These are phyloP conservation scores for Sugiyamaella qingdaonensis DNA, from an alignment of 805 yeast genomes.

Conservation along the genomic window DNA sequence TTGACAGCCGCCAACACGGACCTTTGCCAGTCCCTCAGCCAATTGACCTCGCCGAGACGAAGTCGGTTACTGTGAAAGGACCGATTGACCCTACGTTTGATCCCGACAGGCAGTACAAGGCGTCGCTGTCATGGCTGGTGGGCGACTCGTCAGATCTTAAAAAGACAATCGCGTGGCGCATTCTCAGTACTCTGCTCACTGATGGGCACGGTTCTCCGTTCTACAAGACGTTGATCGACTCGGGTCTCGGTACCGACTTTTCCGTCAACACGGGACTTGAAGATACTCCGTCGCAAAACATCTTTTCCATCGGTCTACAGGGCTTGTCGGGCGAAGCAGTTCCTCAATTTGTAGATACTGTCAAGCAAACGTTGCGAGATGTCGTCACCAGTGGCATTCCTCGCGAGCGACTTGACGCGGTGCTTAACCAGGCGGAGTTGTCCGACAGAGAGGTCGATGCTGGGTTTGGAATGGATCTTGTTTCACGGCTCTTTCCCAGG, in stretches of 20 bases:
- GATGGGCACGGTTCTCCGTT: slow-evolving; percentile 93
- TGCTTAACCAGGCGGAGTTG: slow-evolving; percentile 83
- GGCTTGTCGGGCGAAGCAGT: slow-evolving; percentile 56
- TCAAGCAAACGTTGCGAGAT: slow-evolving; percentile 45
- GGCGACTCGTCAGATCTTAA: slow-evolving; percentile 68
- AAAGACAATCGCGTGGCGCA: slow-evolving; percentile 65
- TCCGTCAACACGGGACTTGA: slow-evolving; percentile 86
- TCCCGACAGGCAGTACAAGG: slow-evolving; percentile 61
- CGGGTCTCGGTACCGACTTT: slow-evolving; percentile 80
- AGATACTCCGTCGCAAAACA: slow-evolving; percentile 65
- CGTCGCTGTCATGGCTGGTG: slow-evolving; percentile 84
- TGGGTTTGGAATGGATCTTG: slow-evolving; percentile 77
- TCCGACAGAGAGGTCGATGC: slow-evolving; percentile 82
- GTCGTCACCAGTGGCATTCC: slow-evolving; percentile 46
- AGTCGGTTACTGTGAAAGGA: slow-evolving; percentile 48
- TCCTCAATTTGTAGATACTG: slow-evolving; percentile 43
- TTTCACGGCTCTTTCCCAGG: slow-evolving; percentile 71
- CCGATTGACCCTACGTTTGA: slow-evolving; percentile 80
- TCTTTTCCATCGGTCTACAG: slow-evolving; percentile 82
- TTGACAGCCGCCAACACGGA: not conserved
- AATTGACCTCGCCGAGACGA: slow-evolving; percentile 37
- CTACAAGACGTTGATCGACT: slow-evolving; percentile 80
- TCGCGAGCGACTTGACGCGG: slow-evolving; percentile 66
- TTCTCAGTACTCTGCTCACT: slow-evolving; percentile 64
- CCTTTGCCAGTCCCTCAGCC: slow-evolving; percentile 37